Base-by-base conservation (phyloP, 1,284 basidiomycete species). In the Schizopora paradoxa region DNA sequence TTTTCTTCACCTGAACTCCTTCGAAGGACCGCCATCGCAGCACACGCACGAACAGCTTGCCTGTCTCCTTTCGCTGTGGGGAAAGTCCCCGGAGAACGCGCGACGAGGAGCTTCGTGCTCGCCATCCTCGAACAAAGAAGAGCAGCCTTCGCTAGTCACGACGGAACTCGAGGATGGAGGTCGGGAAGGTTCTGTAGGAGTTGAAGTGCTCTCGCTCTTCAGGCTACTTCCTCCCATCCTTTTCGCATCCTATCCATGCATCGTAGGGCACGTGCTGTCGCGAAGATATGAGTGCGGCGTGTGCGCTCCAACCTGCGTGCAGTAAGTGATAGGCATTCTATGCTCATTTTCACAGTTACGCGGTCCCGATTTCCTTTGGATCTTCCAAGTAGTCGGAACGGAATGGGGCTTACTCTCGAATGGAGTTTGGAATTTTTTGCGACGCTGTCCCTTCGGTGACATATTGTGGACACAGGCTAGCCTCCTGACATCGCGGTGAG, bases 261-360 rank as follows among this genome's bases (percentile, higher is more conserved):
- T 56, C 59, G 59, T 65, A 66, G 53, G 60, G 58, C 51, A 49
- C 66, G 66, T 69, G 66, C 66, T 52, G 62, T 60, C 57, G 84
- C 82, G 70, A 86, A 86, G 85, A 88, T 76, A 87, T 58, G 85
- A 88, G 85, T 77, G 55, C 56, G 57, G 61, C 59, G 65, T 63
- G 63, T 33, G 40, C 70, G 66, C 74, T 65, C 71, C 64, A 65
- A 58, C 61, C 52, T 49, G 45, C 61, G 55, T 46, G 29, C 53
- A 44, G 45, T 45, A 47, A 56, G 65, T 64, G 56, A 62, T 58
- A 54, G 63, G 59, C 70, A 70, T 61, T 66, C 45, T 79, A 86
- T 88, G 76, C 86, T 88, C 85, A 84, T 88, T 80, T 78, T 72
- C 66, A 86, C 61, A 88, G 85, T 86, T 77, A 88, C 88, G 77